A percentile compares a stretch with the other conserved stretches of the same genome.
Evolutionary conservation across 805 yeast genomes (phyloP).

Genomic region (Yamadazyma paraphyllophila): DNA sequence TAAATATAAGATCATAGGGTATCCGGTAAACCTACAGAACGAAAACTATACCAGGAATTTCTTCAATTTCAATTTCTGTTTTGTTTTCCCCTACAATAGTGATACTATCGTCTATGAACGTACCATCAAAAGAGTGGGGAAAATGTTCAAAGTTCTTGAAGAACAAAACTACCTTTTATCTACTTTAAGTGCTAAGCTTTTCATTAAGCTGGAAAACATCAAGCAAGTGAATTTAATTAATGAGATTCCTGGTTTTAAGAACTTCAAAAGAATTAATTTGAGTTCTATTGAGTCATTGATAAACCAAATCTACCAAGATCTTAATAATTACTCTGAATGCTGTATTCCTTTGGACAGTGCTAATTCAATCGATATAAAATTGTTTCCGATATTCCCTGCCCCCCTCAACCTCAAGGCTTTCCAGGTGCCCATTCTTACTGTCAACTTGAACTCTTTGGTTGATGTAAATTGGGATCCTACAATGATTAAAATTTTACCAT

Average conservation of each 20-base stretch:
- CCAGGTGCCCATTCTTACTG: conserved; percentile 92
- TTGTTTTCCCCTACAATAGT: conserved; percentile 80
- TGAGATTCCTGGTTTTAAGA: conserved; percentile 33
- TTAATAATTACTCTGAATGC: conserved; percentile 94
- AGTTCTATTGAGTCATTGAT: conserved; percentile 67
- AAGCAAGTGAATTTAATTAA: conserved; percentile 12
- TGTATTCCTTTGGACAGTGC: conserved; percentile 88
- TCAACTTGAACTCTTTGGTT: conserved; percentile 64
- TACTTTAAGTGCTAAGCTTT: conserved; percentile 39
- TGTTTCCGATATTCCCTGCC: conserved; percentile 88
- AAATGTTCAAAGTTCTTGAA: conserved; percentile 85
- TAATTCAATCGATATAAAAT: conserved; percentile 86
- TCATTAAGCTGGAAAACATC: conserved; percentile 29
- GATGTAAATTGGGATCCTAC: conserved; percentile 98
- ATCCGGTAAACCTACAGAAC: conserved; percentile 80
- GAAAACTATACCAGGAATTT: conserved; percentile 83
- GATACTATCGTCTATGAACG: conserved; percentile 86
- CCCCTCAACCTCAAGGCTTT: conserved; percentile 69
- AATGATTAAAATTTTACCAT: conserved; percentile 82
- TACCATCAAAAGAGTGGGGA: conserved; percentile 78
- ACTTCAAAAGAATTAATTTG: conserved; percentile 32
- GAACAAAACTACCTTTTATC: conserved; percentile 83
- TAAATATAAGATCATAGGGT: conserved; percentile 73
- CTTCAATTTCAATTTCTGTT: conserved; percentile 89
- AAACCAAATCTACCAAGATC: conserved; percentile 89